Conservation (phyloP, 106 monocot species). For the Dioscorea dumetorum region DNA sequence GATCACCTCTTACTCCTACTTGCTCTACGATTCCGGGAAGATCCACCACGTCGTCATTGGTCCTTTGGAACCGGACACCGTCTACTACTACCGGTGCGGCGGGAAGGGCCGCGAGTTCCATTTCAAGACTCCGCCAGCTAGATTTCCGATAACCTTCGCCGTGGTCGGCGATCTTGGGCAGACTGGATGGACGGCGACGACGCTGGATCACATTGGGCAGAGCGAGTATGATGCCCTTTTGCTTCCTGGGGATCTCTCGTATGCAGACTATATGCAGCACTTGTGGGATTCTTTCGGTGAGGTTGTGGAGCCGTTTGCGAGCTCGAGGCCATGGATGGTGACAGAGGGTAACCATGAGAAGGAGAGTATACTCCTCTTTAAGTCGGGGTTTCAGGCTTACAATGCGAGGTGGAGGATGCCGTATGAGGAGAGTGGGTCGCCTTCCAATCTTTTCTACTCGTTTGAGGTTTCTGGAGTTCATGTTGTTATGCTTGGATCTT, state of each 20-base stretch:
- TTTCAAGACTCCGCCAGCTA: slow-evolving; percentile 78
- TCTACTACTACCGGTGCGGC: slow-evolving; percentile 82
- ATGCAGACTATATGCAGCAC: slow-evolving; percentile 87
- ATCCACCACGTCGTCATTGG: slow-evolving; percentile 92
- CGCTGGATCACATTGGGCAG: slow-evolving; percentile 58
- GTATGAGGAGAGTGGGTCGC: slow-evolving; percentile 78
- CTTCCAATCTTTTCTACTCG: slow-evolving; percentile 89
- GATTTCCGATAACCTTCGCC: slow-evolving; percentile 73
- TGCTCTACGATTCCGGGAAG: slow-evolving; percentile 71
- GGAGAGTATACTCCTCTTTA: slow-evolving; percentile 58
- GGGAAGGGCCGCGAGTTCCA: slow-evolving; percentile 61
- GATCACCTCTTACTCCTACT: slow-evolving; percentile 68
- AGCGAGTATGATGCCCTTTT: slow-evolving; percentile 76
- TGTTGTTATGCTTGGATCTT: slow-evolving; percentile 92
- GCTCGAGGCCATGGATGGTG: slow-evolving; percentile 91
- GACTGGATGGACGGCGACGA: slow-evolving; percentile 77
- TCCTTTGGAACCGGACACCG: slow-evolving; percentile 58
- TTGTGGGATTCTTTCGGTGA: slow-evolving; percentile 91
- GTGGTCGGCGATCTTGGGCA: slow-evolving; percentile 94
- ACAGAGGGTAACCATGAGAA: slow-evolving; percentile 98
- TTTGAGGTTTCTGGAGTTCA: slow-evolving; percentile 83
- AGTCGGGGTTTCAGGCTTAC: slow-evolving; percentile 68
- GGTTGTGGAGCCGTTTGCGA: slow-evolving; percentile 81
- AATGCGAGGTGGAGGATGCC: slow-evolving; percentile 99
- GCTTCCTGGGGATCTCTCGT: slow-evolving; percentile 87